Base-by-base conservation (phyloP, 805 yeast species). In the Hemisphaericaspora nanyangensis region DNA sequence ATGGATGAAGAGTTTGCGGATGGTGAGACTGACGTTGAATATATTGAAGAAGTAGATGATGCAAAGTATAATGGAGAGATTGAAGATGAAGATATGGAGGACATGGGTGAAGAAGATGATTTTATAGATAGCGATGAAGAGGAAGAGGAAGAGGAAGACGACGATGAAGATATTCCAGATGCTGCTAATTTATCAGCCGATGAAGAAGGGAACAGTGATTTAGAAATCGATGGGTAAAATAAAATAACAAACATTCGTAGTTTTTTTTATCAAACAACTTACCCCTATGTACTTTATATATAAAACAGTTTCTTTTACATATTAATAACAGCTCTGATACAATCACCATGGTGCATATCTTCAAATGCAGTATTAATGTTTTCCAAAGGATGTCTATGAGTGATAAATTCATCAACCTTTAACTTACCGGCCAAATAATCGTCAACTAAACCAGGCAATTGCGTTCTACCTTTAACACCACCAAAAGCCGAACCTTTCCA, bases 401-500 rank as follows among this genome's bases (percentile, higher is more conserved):
- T 93, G 56, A 93, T 85, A 67, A 88, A 93, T 62, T 93, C 96
- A 57, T 67, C 96, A 47, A 91, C 95, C 74, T 83, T 86, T 59
- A 91, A 72, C 50, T 71, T 74, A 51, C 96, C 96, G 31, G 68
- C 63, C 72, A 86, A 65, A 67, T 91, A 91, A 61, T 85, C 90
- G 43, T 87, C 82, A 42, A 93, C 95, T 42, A 90, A 74, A 16
- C 80, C 87, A 36, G 95, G 97, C 72, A 93, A 77, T 72, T 93
- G 96, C 29, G 96, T 61, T 73, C 97, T 85, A 60, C 99, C 98
- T 71, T 93, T 93, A 59, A 93, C 89, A 63, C 98, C 99, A 56
- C 99, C 99, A 54, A 88, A 93, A n/a, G 99, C 99, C 58, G 95
- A 87, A 55, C 99, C 99, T 65, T 79, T 85, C 98, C 99, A 91